phyloP scores from a whole-genome alignment of 805 yeast species.

The Candida nonsorbophila region DNA sequence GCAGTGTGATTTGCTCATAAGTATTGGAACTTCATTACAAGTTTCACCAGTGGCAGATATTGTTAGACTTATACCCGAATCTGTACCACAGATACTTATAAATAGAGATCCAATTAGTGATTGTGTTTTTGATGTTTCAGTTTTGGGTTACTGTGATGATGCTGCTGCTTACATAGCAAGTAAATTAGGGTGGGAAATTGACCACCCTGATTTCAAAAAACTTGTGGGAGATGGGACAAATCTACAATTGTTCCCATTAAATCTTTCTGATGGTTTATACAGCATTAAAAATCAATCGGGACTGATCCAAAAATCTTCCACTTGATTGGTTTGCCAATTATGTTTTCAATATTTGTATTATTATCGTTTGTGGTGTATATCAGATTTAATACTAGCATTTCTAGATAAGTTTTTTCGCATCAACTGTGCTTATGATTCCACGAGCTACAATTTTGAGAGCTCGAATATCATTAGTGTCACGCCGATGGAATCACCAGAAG shows the following conservation, averaged over 20 bases:
- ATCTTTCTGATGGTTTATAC: constrained; percentile 5
- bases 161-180: constrained; percentile 29
- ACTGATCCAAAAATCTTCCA: neutral
- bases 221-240: constrained; percentile 11
- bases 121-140: constrained; percentile 33
- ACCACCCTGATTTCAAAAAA: constrained; percentile 19
- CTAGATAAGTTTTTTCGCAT: too few species aligned
- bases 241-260: constrained; percentile 4
- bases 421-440: too few species aligned
- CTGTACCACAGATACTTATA: constrained; percentile 34
- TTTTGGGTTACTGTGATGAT: constrained; percentile 38
- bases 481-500: neutral
- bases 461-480: too few species aligned
- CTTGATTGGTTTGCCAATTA: too few species aligned
- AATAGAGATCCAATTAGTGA: constrained; percentile 32
- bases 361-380: too few species aligned
- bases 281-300: too few species aligned
- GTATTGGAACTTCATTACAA: constrained; percentile 81
- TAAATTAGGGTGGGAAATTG: constrained; percentile 30
- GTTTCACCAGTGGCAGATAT: constrained; percentile 48
- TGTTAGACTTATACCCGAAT: constrained; percentile 25
- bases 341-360: too few species aligned
- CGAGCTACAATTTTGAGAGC: too few species aligned
- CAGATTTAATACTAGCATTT: too few species aligned
- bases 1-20: constrained; percentile 71